Base-by-base conservation (phyloP, 306 rosid genomes). In the Neltuma alba region DNA sequence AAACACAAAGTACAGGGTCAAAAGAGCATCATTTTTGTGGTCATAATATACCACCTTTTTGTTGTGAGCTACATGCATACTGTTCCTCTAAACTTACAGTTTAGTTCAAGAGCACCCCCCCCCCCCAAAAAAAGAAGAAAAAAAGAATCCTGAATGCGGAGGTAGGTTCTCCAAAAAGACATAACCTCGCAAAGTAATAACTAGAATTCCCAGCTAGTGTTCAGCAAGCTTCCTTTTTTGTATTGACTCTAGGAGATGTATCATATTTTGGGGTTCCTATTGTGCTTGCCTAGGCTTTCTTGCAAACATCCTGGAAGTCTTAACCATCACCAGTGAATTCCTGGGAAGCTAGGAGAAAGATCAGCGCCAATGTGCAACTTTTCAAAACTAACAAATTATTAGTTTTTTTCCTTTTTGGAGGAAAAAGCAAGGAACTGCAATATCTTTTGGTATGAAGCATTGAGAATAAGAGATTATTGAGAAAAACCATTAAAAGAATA, bases 101-200 rank as follows among this genome's bases (percentile, higher is more conserved):
- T 50, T 72, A 76, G 44, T 76, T 81, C 67, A 55, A 38, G 73
- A 69, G 65, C 25, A 55, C 67, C 34, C 52, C n/a, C n/a, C n/a
- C n/a, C n/a, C n/a, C n/a, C n/a, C n/a, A n/a, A n/a, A n/a, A n/a
- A n/a, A n/a, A n/a, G n/a, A n/a, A n/a, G n/a, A n/a, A n/a, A n/a
- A n/a, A 28, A 14, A 61, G 69, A 67, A 66, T 41, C 61, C 37
- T 69, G 31, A 61, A 77, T 15, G 33, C 33, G 33, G 48, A 10
- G 34, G n/a, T 13, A 34, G 48, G 21, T 20, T 33, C 65, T 50
- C 20, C 47, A 1, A 5, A 34, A 54, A 60, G 66, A 38, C 25
- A 13, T 25, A 3, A 25, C 2, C 25, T 16, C n/a, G 10, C 47
- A 6, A 50, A 48, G 28, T 72, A 11, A 7, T 45, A 7, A 16